phyloP scores from a whole-genome alignment of 805 yeast species.

The Pachysolen tannophilus region DNA sequence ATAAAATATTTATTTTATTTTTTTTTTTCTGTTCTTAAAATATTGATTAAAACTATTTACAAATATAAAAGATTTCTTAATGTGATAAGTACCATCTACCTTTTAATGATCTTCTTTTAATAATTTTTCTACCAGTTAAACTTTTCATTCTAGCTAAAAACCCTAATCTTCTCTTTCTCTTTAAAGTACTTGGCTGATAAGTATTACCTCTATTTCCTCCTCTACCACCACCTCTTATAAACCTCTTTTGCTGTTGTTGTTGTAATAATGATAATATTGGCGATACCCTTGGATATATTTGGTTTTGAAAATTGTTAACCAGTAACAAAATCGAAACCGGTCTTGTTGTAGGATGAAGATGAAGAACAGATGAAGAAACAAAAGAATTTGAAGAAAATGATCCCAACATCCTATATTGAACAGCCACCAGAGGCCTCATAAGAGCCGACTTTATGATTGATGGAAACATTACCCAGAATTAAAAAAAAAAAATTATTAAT shows the following conservation, averaged over 20 bases:
- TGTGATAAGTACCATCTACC: constrained; percentile 93
- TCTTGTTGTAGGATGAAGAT: too few relatives aligned
- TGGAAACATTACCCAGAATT: too few relatives aligned
- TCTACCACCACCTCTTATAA: constrained; percentile 18
- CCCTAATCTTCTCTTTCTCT: constrained; percentile 85
- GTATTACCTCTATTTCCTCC: constrained; percentile 93
- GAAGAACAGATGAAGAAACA: too few relatives aligned
- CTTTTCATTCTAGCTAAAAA: constrained; percentile 78
- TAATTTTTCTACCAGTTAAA: constrained; percentile 67
- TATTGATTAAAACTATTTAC: background rate
- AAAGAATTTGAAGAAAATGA: too few relatives aligned
- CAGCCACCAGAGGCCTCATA: too few relatives aligned
- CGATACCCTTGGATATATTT: too few relatives aligned
- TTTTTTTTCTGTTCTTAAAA: background rate
- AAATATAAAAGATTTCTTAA: constrained; percentile 24
- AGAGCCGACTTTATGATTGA: too few relatives aligned
- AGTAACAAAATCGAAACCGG: too few relatives aligned
- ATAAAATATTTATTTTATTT: background rate
- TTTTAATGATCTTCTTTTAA: constrained; percentile 72
- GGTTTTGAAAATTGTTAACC: too few relatives aligned
- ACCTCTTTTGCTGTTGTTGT: background rate
- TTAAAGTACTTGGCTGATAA: constrained; percentile 86
- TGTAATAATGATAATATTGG: too few relatives aligned
- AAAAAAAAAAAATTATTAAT: too few relatives aligned
- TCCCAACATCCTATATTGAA: too few relatives aligned